Conservation (phyloP, 345 rosid species). For the Eucalyptus microcorys region DNA sequence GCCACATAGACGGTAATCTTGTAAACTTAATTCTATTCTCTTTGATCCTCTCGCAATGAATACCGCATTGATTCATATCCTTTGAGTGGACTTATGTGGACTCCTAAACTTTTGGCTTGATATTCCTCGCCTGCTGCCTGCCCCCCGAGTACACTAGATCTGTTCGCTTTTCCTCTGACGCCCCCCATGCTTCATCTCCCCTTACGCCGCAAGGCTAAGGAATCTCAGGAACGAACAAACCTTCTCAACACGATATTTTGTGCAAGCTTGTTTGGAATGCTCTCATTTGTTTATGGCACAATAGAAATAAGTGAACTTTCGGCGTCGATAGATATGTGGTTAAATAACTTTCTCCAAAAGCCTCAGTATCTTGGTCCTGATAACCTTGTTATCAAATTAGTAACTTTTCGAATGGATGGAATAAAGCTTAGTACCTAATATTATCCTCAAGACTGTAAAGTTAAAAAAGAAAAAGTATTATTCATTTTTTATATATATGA, state of each 20-base stretch:
- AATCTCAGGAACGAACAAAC: not conserved
- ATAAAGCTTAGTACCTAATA: not conserved
- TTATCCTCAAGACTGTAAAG: not conserved
- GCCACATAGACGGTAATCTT: fast-evolving
- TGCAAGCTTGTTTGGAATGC: not conserved
- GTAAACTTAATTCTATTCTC: no score
- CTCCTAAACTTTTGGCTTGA: not conserved
- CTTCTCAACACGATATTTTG: not conserved
- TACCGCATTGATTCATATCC: fast-evolving
- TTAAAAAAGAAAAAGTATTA: not conserved
- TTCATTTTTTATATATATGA: no score
- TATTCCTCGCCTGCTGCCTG: not conserved
- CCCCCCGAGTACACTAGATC: not conserved
- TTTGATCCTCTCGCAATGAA: not conserved
- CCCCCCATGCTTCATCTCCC: not conserved
- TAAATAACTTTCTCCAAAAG: not conserved
- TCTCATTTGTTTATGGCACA: not conserved
- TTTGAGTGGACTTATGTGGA: not conserved
- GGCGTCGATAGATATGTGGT: fast-evolving
- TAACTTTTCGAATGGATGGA: not conserved
- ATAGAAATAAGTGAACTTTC: no score
- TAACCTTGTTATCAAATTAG: not conserved
- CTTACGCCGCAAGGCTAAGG: not conserved
- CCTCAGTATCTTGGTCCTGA: not conserved
- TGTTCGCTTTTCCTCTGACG: not conserved